These are phyloP conservation scores for Pseudomonodictys pantanalensis DNA, from an alignment of 495 filamentous ascomycete species.

Conservation along the genomic window DNA sequence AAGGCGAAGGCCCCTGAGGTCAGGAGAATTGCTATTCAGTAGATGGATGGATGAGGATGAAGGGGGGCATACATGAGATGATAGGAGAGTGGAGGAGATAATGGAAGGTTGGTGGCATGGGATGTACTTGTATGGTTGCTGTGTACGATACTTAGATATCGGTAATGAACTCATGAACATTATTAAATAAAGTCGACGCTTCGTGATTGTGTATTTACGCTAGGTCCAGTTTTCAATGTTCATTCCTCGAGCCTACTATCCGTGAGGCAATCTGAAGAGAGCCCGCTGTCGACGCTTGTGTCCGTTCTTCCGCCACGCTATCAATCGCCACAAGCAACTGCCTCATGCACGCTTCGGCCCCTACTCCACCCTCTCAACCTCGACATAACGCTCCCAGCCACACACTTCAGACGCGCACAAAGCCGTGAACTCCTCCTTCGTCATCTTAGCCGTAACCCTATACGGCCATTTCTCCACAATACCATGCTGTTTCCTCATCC, in stretches of 20 bases:
- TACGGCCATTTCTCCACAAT: conserved; percentile 30
- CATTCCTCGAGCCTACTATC: too few species aligned
- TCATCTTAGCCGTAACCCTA: not conserved
- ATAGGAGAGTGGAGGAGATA: not conserved
- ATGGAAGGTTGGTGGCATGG: not conserved
- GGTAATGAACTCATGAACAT: conserved; percentile 5
- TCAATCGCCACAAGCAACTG: too few species aligned
- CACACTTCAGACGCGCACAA: not conserved
- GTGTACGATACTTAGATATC: conserved; percentile 19
- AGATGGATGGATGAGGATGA: not conserved
- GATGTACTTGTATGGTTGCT: not conserved
- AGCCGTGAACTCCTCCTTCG: conserved; percentile 22
- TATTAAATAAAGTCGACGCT: too few species aligned
- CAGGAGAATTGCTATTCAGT: conserved; percentile 20
- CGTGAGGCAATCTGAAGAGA: too few species aligned
- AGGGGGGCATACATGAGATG: not conserved
- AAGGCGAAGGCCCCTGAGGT: conserved; percentile 51
- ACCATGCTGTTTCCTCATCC: conserved; percentile 20
- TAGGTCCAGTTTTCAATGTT: too few species aligned
- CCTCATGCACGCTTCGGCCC: too few species aligned
- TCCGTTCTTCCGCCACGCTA: too few species aligned
- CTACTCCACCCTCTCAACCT: conserved; percentile 21
- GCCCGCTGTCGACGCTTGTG: too few species aligned
- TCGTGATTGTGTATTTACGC: too few species aligned
- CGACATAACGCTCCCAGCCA: conserved; percentile 28